phyloP scores from a whole-genome alignment of 257 asterid genomes.

The Linaria vulgaris region DNA sequence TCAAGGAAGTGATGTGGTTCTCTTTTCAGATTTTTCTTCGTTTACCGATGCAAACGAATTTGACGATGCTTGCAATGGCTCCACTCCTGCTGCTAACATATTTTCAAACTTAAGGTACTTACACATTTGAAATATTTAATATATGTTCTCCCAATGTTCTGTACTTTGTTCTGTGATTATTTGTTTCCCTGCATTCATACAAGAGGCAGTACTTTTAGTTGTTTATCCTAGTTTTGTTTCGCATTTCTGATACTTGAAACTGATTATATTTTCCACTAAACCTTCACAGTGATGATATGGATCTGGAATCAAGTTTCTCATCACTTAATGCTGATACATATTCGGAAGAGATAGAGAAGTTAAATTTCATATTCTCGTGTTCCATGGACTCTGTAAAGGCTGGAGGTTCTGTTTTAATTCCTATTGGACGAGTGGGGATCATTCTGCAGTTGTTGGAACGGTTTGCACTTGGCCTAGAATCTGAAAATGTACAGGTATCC shows the following conservation, averaged over 20 bases:
- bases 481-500: constrained; percentile 60
- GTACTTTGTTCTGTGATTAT: constrained; percentile 5
- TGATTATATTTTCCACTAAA: constrained; percentile 24
- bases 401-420: constrained; percentile 83
- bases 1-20: constrained; percentile 58
- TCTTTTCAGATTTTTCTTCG: constrained; percentile 64
- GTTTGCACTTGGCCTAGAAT: constrained; percentile 46
- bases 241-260: constrained; percentile 18
- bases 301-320: constrained; percentile 31
- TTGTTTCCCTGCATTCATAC: constrained; percentile 6
- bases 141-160: neutral
- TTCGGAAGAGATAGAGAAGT: constrained; percentile 67
- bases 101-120: constrained; percentile 45
- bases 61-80: constrained; percentile 32
- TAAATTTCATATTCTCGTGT: constrained; percentile 70
- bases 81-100: constrained; percentile 25
- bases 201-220: constrained; percentile 9
- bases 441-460: constrained; percentile 78
- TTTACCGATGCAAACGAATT: constrained; percentile 25
- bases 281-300: constrained; percentile 38
- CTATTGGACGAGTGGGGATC: constrained; percentile 69
- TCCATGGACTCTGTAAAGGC: constrained; percentile 57
- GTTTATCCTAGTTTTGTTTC: constrained; percentile 17
- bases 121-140: constrained; percentile 17
- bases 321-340: constrained; percentile 38